Conservation (phyloP, 106 monocot species). For the Vanilla planifolia region DNA sequence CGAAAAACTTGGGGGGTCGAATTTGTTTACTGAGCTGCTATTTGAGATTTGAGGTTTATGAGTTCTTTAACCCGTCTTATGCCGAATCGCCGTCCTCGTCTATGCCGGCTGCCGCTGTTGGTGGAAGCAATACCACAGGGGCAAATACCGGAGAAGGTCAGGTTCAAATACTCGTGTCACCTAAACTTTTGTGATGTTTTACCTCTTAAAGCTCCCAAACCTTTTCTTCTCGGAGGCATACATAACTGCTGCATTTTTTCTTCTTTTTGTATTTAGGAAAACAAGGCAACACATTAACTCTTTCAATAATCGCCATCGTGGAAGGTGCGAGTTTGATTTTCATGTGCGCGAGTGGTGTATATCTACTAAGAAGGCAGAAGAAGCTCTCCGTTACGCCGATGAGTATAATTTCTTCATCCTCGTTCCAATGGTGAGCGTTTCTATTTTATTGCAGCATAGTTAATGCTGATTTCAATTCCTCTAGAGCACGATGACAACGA, state of each 20-base stretch:
- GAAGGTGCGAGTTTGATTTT: not conserved
- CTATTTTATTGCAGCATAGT: not conserved
- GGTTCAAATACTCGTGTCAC: no score
- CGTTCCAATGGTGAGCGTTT: not conserved
- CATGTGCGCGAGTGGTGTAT: not conserved
- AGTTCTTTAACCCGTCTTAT: not conserved
- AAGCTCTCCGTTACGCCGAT: not conserved
- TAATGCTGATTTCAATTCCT: not conserved
- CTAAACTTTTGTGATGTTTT: no score
- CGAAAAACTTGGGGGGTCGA: not conserved
- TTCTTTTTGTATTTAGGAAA: not conserved
- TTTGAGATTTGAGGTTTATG: conserved; percentile 4
- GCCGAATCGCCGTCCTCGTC: not conserved
- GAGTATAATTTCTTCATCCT: not conserved
- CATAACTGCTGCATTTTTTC: no score
- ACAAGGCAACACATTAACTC: not conserved
- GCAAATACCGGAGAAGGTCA: not conserved
- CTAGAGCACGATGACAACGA: not conserved
- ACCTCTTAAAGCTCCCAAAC: no score
- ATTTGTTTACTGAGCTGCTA: not conserved
- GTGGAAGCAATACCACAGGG: not conserved
- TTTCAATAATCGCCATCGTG: not conserved
- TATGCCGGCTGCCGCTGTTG: not conserved
- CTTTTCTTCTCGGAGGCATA: no score
- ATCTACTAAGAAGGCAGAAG: not conserved